Evolutionary conservation across 176 grass and related monocot species (phyloP), one percentile per base, ranked within the genome.

Genomic region (Raddia distichophylla): DNA sequence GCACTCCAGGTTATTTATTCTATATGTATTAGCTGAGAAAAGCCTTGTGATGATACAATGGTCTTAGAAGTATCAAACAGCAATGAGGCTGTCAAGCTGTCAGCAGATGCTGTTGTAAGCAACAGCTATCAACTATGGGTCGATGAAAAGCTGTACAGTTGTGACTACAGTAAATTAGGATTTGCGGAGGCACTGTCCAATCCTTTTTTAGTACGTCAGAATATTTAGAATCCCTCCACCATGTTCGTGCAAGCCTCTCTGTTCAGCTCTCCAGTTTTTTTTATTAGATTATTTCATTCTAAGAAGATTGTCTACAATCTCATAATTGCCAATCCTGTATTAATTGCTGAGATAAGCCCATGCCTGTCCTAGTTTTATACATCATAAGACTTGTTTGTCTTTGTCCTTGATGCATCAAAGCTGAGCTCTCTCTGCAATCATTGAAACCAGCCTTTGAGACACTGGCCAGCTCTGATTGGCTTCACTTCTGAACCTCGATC

Each of bases 231-330:
- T 85, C 82, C 71, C 60, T 85, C 80, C 57, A 56, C 58, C 76
- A 77, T 65, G 77, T 80, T 89, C 82, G 82, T 89, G 87, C 87
- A 70, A 76, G 64, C 82, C 70, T 89, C 63, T 89, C 37, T 54
- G 11, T 80, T 16, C 19, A 75, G 60, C 8, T 76, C 71, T 56
- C 37, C 33, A 68, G 1, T 80, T 89, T 85, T 85, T 42, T 89
- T 81, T 84, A 70, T 64, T 54, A 6, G 10, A 81, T 70, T 61
- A 76, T 68, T 75, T 75, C 57, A 56, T 80, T 55, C 63, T 63
- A 69, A 34, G 66, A 85, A 49, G 63, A 80, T 81, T 76, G 82
- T 79, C 59, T 54, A 80, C 71, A 79, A 56, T 75, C 56, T 80
- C 20, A 68, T 81, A 74, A 73, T 65, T 6, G 10, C 69, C 47